Percentiles rank a stretch among this genome's conserved stretches.
Conservation (phyloP, 2,329 filamentous ascomycete species). For the Metarhizium anisopliae region DNA sequence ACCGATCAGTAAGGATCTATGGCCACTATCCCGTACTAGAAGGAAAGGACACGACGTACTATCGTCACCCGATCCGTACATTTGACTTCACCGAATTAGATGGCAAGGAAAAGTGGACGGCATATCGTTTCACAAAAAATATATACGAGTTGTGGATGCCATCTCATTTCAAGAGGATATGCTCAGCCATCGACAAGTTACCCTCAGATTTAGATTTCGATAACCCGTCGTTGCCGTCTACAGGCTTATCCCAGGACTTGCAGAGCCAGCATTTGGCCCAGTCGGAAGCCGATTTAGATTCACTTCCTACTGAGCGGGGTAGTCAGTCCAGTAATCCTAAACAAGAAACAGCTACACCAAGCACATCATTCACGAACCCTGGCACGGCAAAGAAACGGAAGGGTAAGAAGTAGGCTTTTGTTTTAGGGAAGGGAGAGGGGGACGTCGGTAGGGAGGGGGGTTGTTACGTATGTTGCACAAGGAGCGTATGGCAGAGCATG, state of each 20-base stretch:
- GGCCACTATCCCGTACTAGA: constrained; percentile 31
- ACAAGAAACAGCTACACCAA: background rate
- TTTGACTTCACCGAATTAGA: constrained; percentile 21
- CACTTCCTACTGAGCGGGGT: background rate
- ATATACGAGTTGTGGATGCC: constrained; percentile 1
- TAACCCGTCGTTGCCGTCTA: background rate
- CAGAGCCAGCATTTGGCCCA: background rate
- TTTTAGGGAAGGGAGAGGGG: no score
- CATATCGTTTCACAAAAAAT: constrained; percentile 1
- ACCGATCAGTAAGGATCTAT: constrained; percentile 26
- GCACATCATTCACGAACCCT: background rate
- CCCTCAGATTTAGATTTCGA: background rate
- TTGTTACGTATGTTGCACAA: no score
- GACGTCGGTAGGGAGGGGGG: no score
- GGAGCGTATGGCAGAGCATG: no score
- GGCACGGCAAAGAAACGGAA: background rate
- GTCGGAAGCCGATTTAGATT: background rate
- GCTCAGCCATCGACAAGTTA: constrained; percentile 7
- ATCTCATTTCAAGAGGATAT: constrained; percentile 5
- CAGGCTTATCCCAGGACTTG: background rate
- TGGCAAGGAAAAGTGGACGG: constrained; percentile 1
- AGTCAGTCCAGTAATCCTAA: background rate
- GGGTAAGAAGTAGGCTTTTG: background rate
- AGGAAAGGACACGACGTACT: constrained; percentile 23
- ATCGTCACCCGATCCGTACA: constrained; percentile 25